phyloP scores from a whole-genome alignment of 495 filamentous ascomycete genomes.

The Choiromyces venosus region DNA sequence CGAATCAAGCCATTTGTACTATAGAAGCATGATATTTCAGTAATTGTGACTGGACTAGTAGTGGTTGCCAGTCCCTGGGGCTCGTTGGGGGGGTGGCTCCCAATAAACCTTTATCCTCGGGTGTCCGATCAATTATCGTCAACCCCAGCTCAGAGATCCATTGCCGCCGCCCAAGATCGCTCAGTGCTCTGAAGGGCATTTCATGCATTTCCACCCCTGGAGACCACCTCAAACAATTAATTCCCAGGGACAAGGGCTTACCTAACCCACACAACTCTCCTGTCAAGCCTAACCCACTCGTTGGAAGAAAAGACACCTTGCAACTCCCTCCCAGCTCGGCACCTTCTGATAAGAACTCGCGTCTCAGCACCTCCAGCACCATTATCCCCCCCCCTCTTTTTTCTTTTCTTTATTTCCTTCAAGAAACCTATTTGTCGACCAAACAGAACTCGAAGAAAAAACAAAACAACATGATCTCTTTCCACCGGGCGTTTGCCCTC shows the following conservation, averaged over 20 bases:
- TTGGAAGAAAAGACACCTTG: not conserved
- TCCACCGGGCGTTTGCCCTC: constrained; percentile 31
- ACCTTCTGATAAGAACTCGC: not conserved
- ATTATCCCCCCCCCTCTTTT: not conserved
- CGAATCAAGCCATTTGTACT: not conserved
- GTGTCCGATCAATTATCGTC: no score
- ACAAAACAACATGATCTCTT: not conserved
- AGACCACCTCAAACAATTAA: no score
- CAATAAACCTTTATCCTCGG: no score
- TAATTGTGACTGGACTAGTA: not conserved
- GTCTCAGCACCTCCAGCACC: not conserved
- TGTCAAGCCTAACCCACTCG: not conserved
- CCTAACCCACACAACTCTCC: not conserved
- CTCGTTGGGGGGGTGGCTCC: not conserved
- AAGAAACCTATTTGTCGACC: not conserved
- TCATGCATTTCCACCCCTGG: no score
- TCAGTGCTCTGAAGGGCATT: not conserved
- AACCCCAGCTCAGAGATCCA: not conserved
- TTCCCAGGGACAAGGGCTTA: not conserved
- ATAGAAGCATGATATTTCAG: not conserved
- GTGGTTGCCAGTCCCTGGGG: not conserved
- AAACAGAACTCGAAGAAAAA: not conserved
- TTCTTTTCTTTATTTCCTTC: not conserved
- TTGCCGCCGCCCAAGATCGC: not conserved
- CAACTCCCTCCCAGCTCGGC: not conserved